Evolutionary conservation across 1,139 yeast species (phyloP), one percentile per base, ranked within the genome.

Genomic region (Starmera stellimalicola): DNA sequence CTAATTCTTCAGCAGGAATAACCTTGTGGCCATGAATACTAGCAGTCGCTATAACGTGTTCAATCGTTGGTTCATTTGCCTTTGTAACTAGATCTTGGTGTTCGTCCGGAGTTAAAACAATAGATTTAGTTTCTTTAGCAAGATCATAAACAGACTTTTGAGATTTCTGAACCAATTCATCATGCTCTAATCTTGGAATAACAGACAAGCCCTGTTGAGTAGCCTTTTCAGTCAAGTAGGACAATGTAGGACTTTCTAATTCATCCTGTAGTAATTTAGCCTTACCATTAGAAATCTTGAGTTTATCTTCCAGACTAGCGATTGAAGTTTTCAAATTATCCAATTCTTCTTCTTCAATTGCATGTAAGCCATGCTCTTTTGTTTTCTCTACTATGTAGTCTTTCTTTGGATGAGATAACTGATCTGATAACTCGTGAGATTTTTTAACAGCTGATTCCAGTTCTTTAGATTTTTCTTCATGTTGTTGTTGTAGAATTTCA

Each of bases 371-470:
- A 14, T 31, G 8, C 14, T 15, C 30, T 9, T 37, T 19, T 4
- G 67, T 66, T 36, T 58, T 59, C 17, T 48, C 44, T 5, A 35
- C 37, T 30, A 58, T 37, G 33, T 41, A 51, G 12, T 48, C 51
- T 15, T 39, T 14, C 7, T 43, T 39, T 30, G 56, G 45, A 11
- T 41, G 32, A 1, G 40, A 36, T 24, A 51, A 42, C 29, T 57
- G 55, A 8, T 29, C 39, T 17, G 31, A 14, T 31, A 30, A 10
- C 19, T 10, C 34, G 15, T 37, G 27, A 6, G 31, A 25, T 12
- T 33, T 18, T 9, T 27, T n/a, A 6, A 28, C 25, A 3, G 26
- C 27, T 4, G 23, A 15, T 12, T 34, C 37, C 11, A 31, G 29
- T 9, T 27, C 24, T 4, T 33, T 42, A 3, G 42, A 35, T 27